Base-by-base conservation (phyloP, 1,284 basidiomycete genomes). In the Marasmius fiardii region DNA sequence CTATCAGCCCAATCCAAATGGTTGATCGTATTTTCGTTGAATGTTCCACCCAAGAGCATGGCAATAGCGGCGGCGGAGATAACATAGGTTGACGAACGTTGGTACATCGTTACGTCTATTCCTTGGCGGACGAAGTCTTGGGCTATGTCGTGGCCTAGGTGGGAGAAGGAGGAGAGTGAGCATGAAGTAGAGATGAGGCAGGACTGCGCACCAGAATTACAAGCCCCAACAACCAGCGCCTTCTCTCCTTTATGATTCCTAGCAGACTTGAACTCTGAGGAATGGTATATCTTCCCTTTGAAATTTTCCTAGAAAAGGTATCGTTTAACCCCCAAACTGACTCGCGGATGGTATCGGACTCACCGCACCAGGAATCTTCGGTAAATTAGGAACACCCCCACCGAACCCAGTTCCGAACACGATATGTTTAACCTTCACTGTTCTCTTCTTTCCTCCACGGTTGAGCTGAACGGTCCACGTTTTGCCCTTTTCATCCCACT, bases 381-480 rank as follows among this genome's bases (percentile, higher is more conserved):
- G 76, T 48, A 73, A 68, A 24, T 74, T 74, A 6, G 75, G 71
- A 52, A 70, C 65, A 20, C 78, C 80, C 2, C 75, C 79, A 0
- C 72, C 77, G 11, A 80, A 67, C 18, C 82, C 81, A 23, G 79
- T 73, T 0, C 81, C 81, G 45, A 82, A 71, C 6, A 85, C 67
- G 54, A 81, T 58, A 56, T 79, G 75, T 23, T 71, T 69, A 53
- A 81, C 76, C n/a, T 69, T 71, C 60, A 84, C 71, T 6, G 65
- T 63, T 8, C 75, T 71, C 51, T 68, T 67, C 5, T 66, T 60
- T 10, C 72, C 75, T 50, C 74, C 74, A 18, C 69, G 70, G 52
- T 72, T 56, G 11, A 83, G 69, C n/a, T 68, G 71, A 21, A 83
- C 73, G 26, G 73, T 63, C 82, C 80, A 84, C 3, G 18, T 43